Evolutionary conservation across 257 asterid genomes (phyloP).

Genomic region (Jacaranda copaia): DNA sequence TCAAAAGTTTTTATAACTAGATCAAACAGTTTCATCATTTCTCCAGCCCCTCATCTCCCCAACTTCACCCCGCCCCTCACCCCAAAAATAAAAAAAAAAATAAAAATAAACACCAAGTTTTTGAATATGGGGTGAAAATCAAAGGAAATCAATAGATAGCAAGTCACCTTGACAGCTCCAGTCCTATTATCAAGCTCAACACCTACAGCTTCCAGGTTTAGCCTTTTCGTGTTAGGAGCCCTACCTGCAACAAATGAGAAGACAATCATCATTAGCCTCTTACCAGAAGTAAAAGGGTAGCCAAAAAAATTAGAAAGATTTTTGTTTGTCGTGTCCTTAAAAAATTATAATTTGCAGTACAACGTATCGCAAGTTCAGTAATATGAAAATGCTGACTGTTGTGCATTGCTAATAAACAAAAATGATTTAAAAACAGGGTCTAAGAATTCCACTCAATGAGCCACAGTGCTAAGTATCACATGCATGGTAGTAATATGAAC

Average conservation of each 20-base stretch:
- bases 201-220: conserved; percentile 88
- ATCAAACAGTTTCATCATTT: too few species aligned
- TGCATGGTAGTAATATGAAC: too few species aligned
- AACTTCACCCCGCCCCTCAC: too few species aligned
- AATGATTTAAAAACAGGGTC: too few species aligned
- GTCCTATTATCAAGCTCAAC: conserved; percentile 66
- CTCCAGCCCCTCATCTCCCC: too few species aligned
- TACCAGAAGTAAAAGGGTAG: not conserved
- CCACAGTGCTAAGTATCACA: too few species aligned
- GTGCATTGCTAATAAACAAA: too few species aligned
- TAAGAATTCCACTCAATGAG: too few species aligned
- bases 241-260: conserved; percentile 67
- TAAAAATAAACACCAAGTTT: too few species aligned
- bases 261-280: conserved; percentile 25
- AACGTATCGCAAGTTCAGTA: not conserved
- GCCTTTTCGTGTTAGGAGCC: conserved; percentile 85
- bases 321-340: not conserved
- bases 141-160: conserved; percentile 21
- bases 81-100: not conserved
- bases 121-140: too few species aligned
- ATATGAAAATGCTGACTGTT: not conserved
- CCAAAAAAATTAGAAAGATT: conserved; percentile 5
- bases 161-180: conserved; percentile 81
- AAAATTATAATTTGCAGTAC: not conserved
- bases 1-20: too few species aligned